Base-by-base conservation (phyloP, 2,329 filamentous ascomycete species). In the Microsporum audouinii region DNA sequence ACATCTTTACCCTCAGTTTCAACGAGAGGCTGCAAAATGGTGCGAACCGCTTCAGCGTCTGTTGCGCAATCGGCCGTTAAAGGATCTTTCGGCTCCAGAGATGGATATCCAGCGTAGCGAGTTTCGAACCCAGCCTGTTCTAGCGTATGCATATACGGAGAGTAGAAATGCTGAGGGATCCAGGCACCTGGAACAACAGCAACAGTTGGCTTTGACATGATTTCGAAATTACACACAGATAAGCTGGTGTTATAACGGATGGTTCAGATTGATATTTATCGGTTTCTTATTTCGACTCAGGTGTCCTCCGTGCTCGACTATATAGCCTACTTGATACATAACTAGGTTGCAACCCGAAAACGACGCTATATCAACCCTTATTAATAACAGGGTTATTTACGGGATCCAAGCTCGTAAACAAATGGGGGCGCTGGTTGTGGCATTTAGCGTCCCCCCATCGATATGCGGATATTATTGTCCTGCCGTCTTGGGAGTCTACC, bases 151-250 rank as follows among this genome's bases (percentile, higher is more conserved):
- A 61, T 69, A 3, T 74, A 64, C 8, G 61, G 61, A 2, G 61
- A 63, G 57, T 69, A 72, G 55, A 57, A 57, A 63, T 63, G 65
- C 3, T 57, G 60, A 6, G 74, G 71, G 0, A 64, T 61, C 65
- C 76, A 73, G 34, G 70, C 72, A n/a, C 73, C 73, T 6, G 71
- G 72, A 5, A 75, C 63, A 56, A 75, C 61, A 60, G 75, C 69
- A 56, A 76, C 65, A 10, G 70, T 67, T 1, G 71, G 72, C 62
- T 74, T 75, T 14, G 39, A 12, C 33, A 39, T 57, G 14, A 31
- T 31, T 7, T 33, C 55, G 51, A 57, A n/a, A 41, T 53, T 53
- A 53, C 49, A 33, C 17, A 17, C 47, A 53, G 49, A 33, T 53
- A 53, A 34, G 49, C 49, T 53, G 49, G 31, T n/a, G 27, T n/a